Base-by-base conservation (phyloP, 2,329 filamentous ascomycete species). In the Aspergillus piperis region DNA sequence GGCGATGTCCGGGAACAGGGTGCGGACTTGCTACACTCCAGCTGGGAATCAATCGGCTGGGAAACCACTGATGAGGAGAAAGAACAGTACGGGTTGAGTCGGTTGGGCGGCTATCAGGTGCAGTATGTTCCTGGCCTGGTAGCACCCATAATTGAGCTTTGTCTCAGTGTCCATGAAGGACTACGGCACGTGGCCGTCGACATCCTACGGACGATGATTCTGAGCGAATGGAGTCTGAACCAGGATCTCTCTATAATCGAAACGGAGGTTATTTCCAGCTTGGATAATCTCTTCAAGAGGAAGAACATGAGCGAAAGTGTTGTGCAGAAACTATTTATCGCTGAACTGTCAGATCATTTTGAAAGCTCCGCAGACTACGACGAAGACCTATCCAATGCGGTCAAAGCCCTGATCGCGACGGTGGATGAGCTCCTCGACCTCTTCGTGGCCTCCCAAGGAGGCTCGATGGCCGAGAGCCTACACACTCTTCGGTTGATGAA, bases 31-130 rank as follows among this genome's bases (percentile, higher is more conserved):
- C 81, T 99, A 36, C 87, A 90, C 62, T 85, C 87, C 27, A 94
- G 90, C 5, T 99, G 95, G 95, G 91, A 96, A 72, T 90, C 92
- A 17, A 96, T 99, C 63, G 95, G 96, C 11, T 99, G 95, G 95
- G 94, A 99, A 68, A 91, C 92, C 0, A 91, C 85, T 32, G 76
- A 83, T 1, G 94, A 98, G 61, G 93, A 97, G 73, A 85, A 86
- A 64, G 82, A 84, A 59, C 85, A 89, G 25, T 98, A 93, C 70
- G 90, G 90, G 0, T 80, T 98, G 58, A 82, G 86, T 57, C 93
- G 89, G 74, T 90, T 98, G 82, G 96, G 95, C 60, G 95, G 95
- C 1, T 99, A 97, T 71, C 95, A 99, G 77, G 95, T 99, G 19
- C 95, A 98, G 78, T 99, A 98, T 74, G 95, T 99, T 30, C 95